phyloP scores from a whole-genome alignment of 495 filamentous ascomycete species.

The Chlorociboria aeruginascens region DNA sequence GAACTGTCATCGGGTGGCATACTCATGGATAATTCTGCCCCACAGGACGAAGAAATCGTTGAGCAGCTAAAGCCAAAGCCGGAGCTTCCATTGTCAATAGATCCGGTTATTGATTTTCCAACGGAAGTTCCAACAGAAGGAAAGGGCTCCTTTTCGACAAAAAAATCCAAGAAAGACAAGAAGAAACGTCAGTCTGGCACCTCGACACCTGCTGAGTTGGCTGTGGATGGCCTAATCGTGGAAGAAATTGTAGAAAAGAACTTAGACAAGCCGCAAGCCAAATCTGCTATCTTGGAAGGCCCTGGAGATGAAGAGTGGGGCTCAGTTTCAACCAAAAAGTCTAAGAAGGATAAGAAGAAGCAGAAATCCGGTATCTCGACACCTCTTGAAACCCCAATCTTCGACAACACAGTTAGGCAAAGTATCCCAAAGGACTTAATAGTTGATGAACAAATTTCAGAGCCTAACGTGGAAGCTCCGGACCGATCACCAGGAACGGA shows the following conservation, averaged over 20 bases:
- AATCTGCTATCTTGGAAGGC: neutral
- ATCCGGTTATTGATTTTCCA: neutral
- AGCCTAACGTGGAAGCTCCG: no score
- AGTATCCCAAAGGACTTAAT: no score
- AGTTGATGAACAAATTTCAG: no score
- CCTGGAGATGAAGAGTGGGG: slow-evolving; percentile 1
- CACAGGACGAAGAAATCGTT: no score
- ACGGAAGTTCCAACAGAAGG: neutral
- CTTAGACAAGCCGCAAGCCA: neutral
- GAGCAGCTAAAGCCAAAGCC: no score
- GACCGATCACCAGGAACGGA: no score
- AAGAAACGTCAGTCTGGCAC: slow-evolving; percentile 14
- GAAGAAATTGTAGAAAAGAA: neutral
- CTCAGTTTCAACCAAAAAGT: slow-evolving; percentile 8
- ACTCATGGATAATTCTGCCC: no score
- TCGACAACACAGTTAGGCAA: no score
- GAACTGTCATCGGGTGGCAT: no score
- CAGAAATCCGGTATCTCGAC: slow-evolving; percentile 7
- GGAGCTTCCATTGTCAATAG: neutral
- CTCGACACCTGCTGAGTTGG: neutral
- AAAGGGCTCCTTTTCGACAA: neutral
- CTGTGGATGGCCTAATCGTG: neutral
- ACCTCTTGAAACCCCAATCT: slow-evolving; percentile 5
- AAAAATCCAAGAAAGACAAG: slow-evolving; percentile 18
- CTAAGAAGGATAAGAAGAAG: slow-evolving; percentile 17